Evolutionary conservation across 257 asterid species (phyloP).

Genomic region (Solanum clarkiae): DNA sequence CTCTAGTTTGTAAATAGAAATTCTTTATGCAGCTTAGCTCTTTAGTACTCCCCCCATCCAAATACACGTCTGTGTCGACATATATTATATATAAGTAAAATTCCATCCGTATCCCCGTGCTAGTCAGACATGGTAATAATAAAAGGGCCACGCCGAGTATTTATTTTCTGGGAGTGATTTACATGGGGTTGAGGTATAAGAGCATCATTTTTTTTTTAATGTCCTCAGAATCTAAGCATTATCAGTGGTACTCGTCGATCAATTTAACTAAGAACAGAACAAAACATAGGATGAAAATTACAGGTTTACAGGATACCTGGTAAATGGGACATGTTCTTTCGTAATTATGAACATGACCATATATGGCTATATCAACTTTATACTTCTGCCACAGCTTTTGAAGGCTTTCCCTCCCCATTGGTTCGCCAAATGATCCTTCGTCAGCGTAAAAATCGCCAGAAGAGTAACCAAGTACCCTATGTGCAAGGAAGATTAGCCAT

Average conservation of each 20-base stretch:
- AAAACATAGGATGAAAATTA: background rate
- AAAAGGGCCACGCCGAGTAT: background rate
- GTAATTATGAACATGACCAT: conserved; percentile 61
- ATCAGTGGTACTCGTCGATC: background rate
- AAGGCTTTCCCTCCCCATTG: conserved; percentile 79
- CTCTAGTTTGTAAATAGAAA: background rate
- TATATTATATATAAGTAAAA: background rate
- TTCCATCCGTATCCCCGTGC: background rate
- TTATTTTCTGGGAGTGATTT: background rate
- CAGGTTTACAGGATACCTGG: conserved; percentile 30
- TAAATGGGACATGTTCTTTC: conserved; percentile 77
- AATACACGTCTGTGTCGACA: background rate
- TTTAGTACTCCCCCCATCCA: background rate
- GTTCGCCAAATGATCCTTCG: conserved; percentile 69
- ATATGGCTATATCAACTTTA: conserved; percentile 72
- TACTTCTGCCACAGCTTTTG: conserved; percentile 88
- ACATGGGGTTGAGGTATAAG: background rate
- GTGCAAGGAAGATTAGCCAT: conserved; percentile 75
- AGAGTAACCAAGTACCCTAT: conserved; percentile 78
- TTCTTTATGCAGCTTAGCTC: background rate
- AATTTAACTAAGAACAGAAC: background rate
- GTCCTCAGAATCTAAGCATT: background rate
- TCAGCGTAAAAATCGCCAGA: conserved; percentile 35
- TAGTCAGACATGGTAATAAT: background rate
- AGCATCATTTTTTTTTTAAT: background rate